Conservation (phyloP, 768 basidiomycete species). For the Omphalotus guepiniiformis region DNA sequence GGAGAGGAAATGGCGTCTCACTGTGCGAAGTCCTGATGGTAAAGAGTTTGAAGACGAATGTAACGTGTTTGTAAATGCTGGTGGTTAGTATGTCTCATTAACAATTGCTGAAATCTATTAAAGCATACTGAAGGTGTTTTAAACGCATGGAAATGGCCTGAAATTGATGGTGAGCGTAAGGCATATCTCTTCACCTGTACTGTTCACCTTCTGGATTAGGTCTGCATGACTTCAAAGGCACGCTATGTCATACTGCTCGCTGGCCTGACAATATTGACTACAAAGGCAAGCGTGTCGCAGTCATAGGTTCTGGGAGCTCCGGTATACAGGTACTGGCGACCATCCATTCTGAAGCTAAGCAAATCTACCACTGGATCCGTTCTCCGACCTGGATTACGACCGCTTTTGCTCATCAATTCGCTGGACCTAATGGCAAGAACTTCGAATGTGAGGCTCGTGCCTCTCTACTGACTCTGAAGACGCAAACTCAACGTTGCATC, state of each 20-base stretch:
- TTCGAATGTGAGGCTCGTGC: slow-evolving; percentile 12
- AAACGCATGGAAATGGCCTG: slow-evolving; percentile 46
- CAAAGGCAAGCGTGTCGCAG: slow-evolving; percentile 37
- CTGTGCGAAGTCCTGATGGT: slow-evolving; percentile 25
- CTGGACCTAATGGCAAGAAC: slow-evolving; percentile 25
- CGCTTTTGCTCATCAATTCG: slow-evolving; percentile 29
- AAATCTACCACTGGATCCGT: slow-evolving; percentile 40
- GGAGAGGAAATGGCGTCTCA: slow-evolving; percentile 38
- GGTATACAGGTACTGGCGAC: slow-evolving; percentile 42
- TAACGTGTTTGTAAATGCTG: slow-evolving; percentile 21
- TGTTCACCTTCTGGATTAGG: slow-evolving; percentile 14
- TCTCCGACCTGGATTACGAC: slow-evolving; percentile 40
- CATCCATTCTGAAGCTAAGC: slow-evolving; percentile 35
- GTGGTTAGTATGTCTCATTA: slow-evolving; percentile 10
- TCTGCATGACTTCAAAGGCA: slow-evolving; percentile 43
- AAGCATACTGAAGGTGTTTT: slow-evolving; percentile 12
- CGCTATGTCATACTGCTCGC: slow-evolving; percentile 42
- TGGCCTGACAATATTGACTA: slow-evolving; percentile 37
- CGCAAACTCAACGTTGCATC: not conserved
- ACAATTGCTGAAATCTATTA: not conserved
- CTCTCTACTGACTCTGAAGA: not conserved
- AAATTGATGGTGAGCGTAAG: slow-evolving; percentile 29
- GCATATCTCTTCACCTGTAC: not conserved
- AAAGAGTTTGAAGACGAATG: slow-evolving; percentile 18
- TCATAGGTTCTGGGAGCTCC: slow-evolving; percentile 40